Base-by-base conservation (phyloP, 345 rosid species). In the Euphorbia pulcherrima region DNA sequence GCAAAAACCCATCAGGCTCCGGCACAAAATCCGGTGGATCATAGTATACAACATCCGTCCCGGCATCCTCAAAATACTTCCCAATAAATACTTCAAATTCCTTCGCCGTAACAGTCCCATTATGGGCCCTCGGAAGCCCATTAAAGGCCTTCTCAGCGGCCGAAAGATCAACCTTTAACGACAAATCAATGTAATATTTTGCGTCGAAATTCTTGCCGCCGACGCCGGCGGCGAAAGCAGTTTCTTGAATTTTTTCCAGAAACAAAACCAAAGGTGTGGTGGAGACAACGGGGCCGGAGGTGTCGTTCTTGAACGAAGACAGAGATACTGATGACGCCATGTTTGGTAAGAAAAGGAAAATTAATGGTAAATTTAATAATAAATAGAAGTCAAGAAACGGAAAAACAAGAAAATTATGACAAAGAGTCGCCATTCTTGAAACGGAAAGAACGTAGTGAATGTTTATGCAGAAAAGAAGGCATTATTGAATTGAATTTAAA, bases 1-100 rank as follows among this genome's bases (percentile, higher is more conserved):
- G 82, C 85, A 95, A 75, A 70, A 95, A 95, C 9, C 84, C 84
- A 0, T 72, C 74, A 0, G 94, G 96, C 80, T 87, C 86, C 6
- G 82, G 40, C 50, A 73, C 82, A 74, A 83, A 92, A 81, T 92
- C 97, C 33, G 60, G 70, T 14, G 93, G 97, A 2, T 75, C 79
- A 56, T 72, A 79, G 62, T 29, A 40, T 61, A 85, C 77, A 44
- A 89, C 60, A 80, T 92, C 97, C 7, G 79, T 61, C 37, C 86
- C 97, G 27, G 89, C 83, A 23, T 30, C 83, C 41, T 60, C 75
- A 52, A 95, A 88, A 73, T 86, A 77, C 30, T 61, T 21, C 0
- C 37, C 37, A 1, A 78, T 1, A 66, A 78, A 83, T 46, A 37
- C 68, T n/a, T 62, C n/a, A 5, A 78, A 63, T 3, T 52, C 68